Evolutionary conservation across 2,329 filamentous ascomycete species (phyloP).

Genomic region (Westerdykella aurantiaca): DNA sequence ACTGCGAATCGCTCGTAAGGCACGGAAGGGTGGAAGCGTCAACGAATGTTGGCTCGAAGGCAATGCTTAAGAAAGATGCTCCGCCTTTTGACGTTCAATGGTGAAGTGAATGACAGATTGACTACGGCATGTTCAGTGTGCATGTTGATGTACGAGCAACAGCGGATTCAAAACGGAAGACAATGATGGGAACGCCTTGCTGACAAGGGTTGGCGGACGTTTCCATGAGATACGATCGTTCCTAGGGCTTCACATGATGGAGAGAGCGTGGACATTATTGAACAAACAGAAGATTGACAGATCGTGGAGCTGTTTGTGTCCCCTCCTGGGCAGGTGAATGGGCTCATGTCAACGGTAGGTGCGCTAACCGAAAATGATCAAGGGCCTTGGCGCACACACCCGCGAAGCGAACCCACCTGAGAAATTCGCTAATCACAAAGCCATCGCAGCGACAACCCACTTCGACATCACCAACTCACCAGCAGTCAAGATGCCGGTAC

Average conservation of each 20-base stretch:
- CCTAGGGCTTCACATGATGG: neutral
- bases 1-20: no score
- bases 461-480: slow-evolving; percentile 31
- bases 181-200: no score
- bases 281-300: neutral
- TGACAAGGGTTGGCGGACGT: no score
- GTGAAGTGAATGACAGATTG: no score
- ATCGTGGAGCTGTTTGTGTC: neutral
- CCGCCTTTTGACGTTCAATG: no score
- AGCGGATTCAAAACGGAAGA: no score
- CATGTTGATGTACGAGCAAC: no score
- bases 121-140: no score
- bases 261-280: no score
- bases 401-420: slow-evolving; percentile 2
- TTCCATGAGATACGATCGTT: neutral
- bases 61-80: no score
- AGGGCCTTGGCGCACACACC: slow-evolving; percentile 9
- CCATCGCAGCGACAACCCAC: slow-evolving; percentile 23
- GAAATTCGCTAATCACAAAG: slow-evolving; percentile 3
- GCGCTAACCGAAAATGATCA: neutral
- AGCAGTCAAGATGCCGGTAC: slow-evolving; percentile 39
- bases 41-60: no score
- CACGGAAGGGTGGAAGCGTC: no score
- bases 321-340: neutral
- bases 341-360: neutral